Base-by-base conservation (phyloP, 495 filamentous ascomycete genomes). In the Neurospora sp. region DNA sequence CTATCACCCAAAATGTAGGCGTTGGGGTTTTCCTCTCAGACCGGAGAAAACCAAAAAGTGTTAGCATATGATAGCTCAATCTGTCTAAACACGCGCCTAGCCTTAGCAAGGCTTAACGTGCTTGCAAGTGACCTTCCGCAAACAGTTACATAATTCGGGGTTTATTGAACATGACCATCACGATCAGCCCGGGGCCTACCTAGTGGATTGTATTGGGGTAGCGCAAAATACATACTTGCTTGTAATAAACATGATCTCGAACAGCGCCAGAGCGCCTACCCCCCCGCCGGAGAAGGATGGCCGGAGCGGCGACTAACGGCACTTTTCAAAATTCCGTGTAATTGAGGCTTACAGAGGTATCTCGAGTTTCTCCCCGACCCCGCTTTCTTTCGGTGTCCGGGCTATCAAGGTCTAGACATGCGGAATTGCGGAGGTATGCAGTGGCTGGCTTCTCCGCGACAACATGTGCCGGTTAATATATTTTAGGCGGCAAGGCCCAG, bases 401-500 rank as follows among this genome's bases (percentile, higher is more conserved):
- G 38, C 53, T 68, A 70, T 69, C 72, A 45, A 70, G 73, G 75
- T 71, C 73, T 72, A 76, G 74, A 76, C 41, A 39, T 65, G 53
- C 14, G 22, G 53, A 61, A 7, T 31, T 61, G 53, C 22, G 22
- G 53, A 61, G 22, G 53, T 61, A 31, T 61, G 53, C 27, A 65
- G 27, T 35, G 27, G 14, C 14, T n/a, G 47, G 40, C 42, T 39
- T 42, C 9, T 40, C 37, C 22, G 47, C 7, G 22, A 22, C 41
- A 69, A 37, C 42, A 68, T 76, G 73, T 74, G 74, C 37, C 74
- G 77, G 73, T 75, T 77, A 79, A 79, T 79, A 74, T 77, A 76
- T 74, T 69, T 18, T 61, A 8, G 72, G 70, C 70, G 73, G 53
- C 53, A 35, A 35, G 53, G 14, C 22, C 53, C 53, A 35, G 53